phyloP scores from a whole-genome alignment of 768 basidiomycete species.

The Epithele typhae region DNA sequence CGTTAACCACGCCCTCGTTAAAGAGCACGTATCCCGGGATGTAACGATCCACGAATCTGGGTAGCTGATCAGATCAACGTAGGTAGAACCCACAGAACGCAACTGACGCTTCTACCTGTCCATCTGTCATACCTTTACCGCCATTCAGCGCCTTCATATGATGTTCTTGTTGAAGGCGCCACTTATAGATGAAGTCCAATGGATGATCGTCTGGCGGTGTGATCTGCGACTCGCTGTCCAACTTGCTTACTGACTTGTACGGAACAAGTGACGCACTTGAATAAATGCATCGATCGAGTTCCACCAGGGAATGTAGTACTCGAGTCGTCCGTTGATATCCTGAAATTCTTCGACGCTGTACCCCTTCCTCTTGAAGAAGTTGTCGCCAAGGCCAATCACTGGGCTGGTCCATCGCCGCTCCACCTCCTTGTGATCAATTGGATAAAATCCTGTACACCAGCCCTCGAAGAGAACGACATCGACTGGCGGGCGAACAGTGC shows the following conservation, averaged over 20 bases:
- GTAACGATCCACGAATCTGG: conserved; percentile 86
- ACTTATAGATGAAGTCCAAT: conserved; percentile 67
- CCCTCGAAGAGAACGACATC: conserved; percentile 94
- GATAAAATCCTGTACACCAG: conserved; percentile 90
- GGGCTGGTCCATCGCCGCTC: conserved; percentile 45
- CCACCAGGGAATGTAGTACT: conserved; percentile 66
- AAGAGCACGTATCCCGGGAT: conserved; percentile 94
- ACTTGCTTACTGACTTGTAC: too few relatives aligned
- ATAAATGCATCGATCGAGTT: conserved; percentile 66
- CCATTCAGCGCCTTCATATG: conserved; percentile 83
- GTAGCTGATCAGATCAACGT: background rate
- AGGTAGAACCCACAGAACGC: background rate
- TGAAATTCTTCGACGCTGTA: conserved; percentile 50
- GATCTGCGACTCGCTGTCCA: conserved; percentile 33
- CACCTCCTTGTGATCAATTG: conserved; percentile 49
- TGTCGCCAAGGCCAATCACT: conserved; percentile 27
- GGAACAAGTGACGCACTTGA: conserved; percentile 63
- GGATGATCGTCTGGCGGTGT: conserved; percentile 31
- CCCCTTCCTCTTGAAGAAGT: conserved; percentile 30
- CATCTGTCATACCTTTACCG: conserved; percentile 86
- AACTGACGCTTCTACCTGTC: conserved; percentile 52
- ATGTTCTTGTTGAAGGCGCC: conserved; percentile 89
- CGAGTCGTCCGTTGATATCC: conserved; percentile 60
- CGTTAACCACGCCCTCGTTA: conserved; percentile 51
- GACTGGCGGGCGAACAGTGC: conserved; percentile 43